Evolutionary conservation across 805 yeast genomes (phyloP).

Genomic region (Saccharomycopsis sp.): DNA sequence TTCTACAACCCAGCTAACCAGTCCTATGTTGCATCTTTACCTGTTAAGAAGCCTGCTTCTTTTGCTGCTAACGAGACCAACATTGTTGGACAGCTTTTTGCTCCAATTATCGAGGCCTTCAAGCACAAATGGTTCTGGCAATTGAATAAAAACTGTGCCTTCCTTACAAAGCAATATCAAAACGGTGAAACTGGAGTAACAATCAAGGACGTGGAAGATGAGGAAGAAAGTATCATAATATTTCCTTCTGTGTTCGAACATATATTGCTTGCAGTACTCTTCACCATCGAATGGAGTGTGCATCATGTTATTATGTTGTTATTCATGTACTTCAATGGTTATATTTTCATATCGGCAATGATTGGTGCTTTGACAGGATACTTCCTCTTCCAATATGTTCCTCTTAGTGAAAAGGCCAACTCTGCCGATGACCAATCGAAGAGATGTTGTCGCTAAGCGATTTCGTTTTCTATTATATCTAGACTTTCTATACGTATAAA

Average conservation of each 20-base stretch:
- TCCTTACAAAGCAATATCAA: neutral
- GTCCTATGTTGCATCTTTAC: neutral
- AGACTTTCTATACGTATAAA: neutral
- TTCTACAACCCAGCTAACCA: constrained; percentile 6
- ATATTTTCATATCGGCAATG: constrained; percentile 54
- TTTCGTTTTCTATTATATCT: too few relatives aligned
- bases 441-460: constrained; percentile 4
- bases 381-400: constrained; percentile 45
- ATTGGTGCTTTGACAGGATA: constrained; percentile 57
- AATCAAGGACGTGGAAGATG: neutral
- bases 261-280: constrained; percentile 40
- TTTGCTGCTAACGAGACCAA: constrained; percentile 12
- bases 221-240: constrained; percentile 16
- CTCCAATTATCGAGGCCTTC: constrained; percentile 17
- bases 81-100: constrained; percentile 10
- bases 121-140: constrained; percentile 22
- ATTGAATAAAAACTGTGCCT: neutral
- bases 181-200: neutral
- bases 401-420: constrained; percentile 23
- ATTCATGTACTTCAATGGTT: constrained; percentile 73
- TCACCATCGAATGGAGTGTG: constrained; percentile 57
- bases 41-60: neutral
- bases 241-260: constrained; percentile 45
- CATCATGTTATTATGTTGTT: constrained; percentile 63
- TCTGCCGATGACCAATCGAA: neutral